Percentiles rank a stretch among this genome's conserved stretches.
Evolutionary conservation across 192 early-diverging fungal genomes (phyloP).

Genomic region (Coemansia sp.): DNA sequence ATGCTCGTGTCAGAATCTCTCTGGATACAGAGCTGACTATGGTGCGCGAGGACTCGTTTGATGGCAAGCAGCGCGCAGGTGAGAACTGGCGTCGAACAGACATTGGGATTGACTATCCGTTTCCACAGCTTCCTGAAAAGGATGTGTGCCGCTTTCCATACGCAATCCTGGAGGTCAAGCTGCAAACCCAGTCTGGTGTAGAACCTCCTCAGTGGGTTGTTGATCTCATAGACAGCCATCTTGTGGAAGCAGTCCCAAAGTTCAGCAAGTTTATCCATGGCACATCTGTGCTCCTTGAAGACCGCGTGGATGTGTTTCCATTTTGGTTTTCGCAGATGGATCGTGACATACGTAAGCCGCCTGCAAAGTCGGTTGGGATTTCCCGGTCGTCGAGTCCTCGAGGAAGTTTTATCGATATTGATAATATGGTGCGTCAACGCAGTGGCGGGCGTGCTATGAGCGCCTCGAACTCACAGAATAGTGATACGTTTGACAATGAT

Average conservation of each 20-base stretch:
- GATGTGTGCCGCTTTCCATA: slow-evolving; percentile 91
- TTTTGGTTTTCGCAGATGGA: slow-evolving; percentile 98
- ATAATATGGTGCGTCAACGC: slow-evolving; percentile 28
- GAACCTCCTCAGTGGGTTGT: slow-evolving; percentile 93
- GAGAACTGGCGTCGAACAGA: slow-evolving; percentile 92
- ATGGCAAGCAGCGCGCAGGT: slow-evolving; percentile 66
- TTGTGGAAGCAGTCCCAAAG: slow-evolving; percentile 93
- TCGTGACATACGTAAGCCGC: slow-evolving; percentile 85
- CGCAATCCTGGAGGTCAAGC: slow-evolving; percentile 95
- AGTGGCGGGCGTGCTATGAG: slow-evolving; percentile 12
- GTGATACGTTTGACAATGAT: slow-evolving; percentile 24
- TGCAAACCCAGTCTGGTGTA: slow-evolving; percentile 89
- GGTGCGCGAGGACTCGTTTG: slow-evolving; percentile 89
- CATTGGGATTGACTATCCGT: slow-evolving; percentile 74
- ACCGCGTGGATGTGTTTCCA: slow-evolving; percentile 80
- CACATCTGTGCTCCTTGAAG: slow-evolving; percentile 79
- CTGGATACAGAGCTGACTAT: slow-evolving; percentile 94
- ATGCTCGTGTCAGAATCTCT: slow-evolving; percentile 88
- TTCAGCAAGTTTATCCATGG: slow-evolving; percentile 99
- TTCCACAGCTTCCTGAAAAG: slow-evolving; percentile 74
- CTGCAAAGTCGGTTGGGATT: slow-evolving; percentile 56
- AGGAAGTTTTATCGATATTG: slow-evolving; percentile 42
- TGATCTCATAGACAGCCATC: slow-evolving; percentile 84
- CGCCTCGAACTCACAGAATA: slow-evolving; percentile 28
- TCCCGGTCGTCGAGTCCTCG: slow-evolving; percentile 49